These are phyloP conservation scores for Camelina sativa DNA, from an alignment of 345 rosid genomes.

Conservation along the genomic window DNA sequence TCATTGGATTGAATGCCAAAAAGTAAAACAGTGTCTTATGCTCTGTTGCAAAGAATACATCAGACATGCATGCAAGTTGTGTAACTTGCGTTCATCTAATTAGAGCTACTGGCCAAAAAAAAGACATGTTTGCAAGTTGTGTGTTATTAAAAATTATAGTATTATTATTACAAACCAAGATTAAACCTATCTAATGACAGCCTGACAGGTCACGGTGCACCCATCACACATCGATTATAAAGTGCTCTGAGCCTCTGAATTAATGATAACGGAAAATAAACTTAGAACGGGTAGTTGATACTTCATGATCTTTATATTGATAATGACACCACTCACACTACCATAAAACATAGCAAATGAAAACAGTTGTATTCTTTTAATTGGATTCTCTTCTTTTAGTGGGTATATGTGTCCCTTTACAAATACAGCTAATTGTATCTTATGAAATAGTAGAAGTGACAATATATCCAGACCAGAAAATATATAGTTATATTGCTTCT, in stretches of 20 bases:
- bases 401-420: neutral
- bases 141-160: neutral
- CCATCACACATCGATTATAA: neutral
- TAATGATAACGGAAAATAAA: neutral
- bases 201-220: neutral
- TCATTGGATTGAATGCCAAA: constrained; percentile 9
- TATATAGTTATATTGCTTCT: too few relatives aligned
- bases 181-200: neutral
- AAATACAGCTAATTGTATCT: neutral
- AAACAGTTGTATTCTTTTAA: neutral
- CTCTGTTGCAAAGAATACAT: constrained; percentile 15
- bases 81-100: neutral
- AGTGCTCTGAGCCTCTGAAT: neutral
- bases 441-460: neutral
- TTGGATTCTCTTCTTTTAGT: neutral
- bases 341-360: neutral
- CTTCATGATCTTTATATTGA: constrained; percentile 9
- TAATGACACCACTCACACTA: constrained; percentile 17
- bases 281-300: neutral
- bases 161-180: neutral
- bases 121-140: constrained; percentile 26
- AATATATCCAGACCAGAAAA: too few relatives aligned
- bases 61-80: constrained; percentile 34
- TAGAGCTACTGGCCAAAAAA: neutral
- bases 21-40: neutral